phyloP scores from a whole-genome alignment of 2,329 filamentous ascomycete species.

The Botrytis cinerea region DNA sequence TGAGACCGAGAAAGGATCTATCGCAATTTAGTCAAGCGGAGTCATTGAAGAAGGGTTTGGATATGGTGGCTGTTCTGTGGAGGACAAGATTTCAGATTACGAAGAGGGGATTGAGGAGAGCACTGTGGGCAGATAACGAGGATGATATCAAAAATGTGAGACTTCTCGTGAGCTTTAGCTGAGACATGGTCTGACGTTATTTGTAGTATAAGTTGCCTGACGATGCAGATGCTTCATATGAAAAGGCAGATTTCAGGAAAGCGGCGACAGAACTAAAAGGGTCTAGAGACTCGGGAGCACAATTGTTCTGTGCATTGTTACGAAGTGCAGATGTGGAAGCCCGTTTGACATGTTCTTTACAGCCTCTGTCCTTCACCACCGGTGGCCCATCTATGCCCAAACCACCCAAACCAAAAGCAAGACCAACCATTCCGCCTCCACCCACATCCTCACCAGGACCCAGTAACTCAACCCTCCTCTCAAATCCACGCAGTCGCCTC shows the following conservation, averaged over 20 bases:
- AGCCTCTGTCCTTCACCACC: slow-evolving; percentile 59
- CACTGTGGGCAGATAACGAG: slow-evolving; percentile 73
- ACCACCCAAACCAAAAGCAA: slow-evolving; percentile 25
- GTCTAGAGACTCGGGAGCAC: slow-evolving; percentile 85
- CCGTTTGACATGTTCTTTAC: slow-evolving; percentile 86
- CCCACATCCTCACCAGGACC: slow-evolving; percentile 33
- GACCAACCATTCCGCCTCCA: slow-evolving; percentile 33
- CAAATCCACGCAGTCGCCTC: slow-evolving; percentile 38
- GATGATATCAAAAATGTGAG: slow-evolving; percentile 60
- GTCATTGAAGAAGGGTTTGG: slow-evolving; percentile 77
- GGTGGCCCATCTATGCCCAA: slow-evolving; percentile 46
- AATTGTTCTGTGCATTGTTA: slow-evolving; percentile 86
- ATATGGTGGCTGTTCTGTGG: slow-evolving; percentile 68
- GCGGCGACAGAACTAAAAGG: slow-evolving; percentile 72
- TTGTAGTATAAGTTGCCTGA: slow-evolving; percentile 36
- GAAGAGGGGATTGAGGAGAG: slow-evolving; percentile 66
- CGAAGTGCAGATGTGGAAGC: slow-evolving; percentile 79
- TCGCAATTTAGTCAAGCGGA: slow-evolving; percentile 76
- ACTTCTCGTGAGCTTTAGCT: slow-evolving; percentile 3
- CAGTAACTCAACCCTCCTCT: slow-evolving; percentile 23
- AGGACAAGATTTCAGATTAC: slow-evolving; percentile 69
- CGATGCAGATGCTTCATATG: slow-evolving; percentile 63
- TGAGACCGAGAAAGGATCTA: slow-evolving; percentile 67
- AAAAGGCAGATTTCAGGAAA: slow-evolving; percentile 68
- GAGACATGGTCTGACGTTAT: slow-evolving; percentile 20